Percentiles rank a stretch among this genome's conserved stretches.
phyloP scores from a whole-genome alignment of 306 rosid species.

The Macrotyloma uniflorum region DNA sequence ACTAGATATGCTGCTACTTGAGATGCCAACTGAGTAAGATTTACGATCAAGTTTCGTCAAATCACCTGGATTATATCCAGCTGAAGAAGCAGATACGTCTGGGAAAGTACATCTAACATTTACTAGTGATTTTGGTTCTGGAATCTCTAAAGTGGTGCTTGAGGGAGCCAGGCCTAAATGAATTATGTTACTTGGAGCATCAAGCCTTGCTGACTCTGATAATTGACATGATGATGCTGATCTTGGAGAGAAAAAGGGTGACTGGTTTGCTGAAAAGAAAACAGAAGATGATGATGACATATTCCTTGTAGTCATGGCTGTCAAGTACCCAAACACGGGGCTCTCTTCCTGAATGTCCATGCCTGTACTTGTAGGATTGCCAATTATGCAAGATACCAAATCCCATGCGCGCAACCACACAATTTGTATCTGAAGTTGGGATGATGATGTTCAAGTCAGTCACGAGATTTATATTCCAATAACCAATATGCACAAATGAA shows the following conservation, averaged over 20 bases:
- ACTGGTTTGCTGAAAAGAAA: conserved; percentile 82
- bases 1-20: conserved; percentile 64
- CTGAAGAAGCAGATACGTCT: conserved; percentile 50
- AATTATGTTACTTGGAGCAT: conserved; percentile 47
- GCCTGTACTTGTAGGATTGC: conserved; percentile 37
- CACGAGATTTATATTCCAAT: conserved; percentile 27
- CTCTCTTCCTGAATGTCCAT: conserved; percentile 82
- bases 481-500: background rate
- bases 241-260: conserved; percentile 91
- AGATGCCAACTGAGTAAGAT: conserved; percentile 64
- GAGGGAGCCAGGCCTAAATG: conserved; percentile 52
- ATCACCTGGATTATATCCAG: conserved; percentile 50
- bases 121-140: conserved; percentile 53
- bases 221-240: conserved; percentile 61
- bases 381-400: conserved; percentile 37
- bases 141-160: conserved; percentile 50
- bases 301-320: conserved; percentile 62
- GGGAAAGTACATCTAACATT: conserved; percentile 50
- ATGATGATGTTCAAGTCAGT: conserved; percentile 32
- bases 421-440: conserved; percentile 42
- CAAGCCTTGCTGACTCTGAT: conserved; percentile 55
- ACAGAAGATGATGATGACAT: conserved; percentile 82
- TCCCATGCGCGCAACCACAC: conserved; percentile 38
- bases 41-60: conserved; percentile 55
- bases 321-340: conserved; percentile 55